Conservation (phyloP, 129 eudicot species). For the Arctium lappa region DNA sequence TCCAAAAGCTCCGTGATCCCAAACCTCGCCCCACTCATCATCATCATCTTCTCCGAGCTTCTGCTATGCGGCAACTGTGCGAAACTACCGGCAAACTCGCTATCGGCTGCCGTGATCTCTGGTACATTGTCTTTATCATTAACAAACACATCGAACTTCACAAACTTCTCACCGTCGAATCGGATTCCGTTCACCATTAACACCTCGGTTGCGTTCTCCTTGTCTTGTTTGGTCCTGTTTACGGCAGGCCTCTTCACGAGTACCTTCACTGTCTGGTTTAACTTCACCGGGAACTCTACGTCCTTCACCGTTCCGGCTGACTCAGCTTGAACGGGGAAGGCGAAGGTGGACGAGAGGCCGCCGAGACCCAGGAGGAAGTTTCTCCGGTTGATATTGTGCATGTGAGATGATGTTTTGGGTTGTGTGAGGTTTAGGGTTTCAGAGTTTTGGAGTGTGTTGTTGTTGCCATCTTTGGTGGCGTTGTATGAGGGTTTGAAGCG, state of each 20-base stretch:
- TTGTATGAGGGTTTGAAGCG: background rate
- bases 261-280: slow-evolving; percentile 37
- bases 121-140: slow-evolving; percentile 40
- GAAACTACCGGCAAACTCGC: no score
- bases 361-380: slow-evolving; percentile 13
- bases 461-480: background rate
- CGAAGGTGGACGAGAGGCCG: background rate
- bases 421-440: background rate
- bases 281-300: slow-evolving; percentile 33
- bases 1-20: no score
- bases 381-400: slow-evolving; percentile 6
- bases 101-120: no score
- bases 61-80: no score
- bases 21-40: no score
- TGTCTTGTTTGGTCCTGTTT: slow-evolving; percentile 37
- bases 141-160: slow-evolving; percentile 54
- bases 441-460: background rate
- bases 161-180: slow-evolving; percentile 22
- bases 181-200: slow-evolving; percentile 39
- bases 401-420: background rate
- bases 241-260: slow-evolving; percentile 50
- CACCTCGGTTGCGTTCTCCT: slow-evolving; percentile 43
- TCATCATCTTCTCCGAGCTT: no score
- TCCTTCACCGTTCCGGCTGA: slow-evolving; percentile 16
- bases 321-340: background rate